Conservation (phyloP, 805 yeast genomes). For the Danielia reshetovae region DNA sequence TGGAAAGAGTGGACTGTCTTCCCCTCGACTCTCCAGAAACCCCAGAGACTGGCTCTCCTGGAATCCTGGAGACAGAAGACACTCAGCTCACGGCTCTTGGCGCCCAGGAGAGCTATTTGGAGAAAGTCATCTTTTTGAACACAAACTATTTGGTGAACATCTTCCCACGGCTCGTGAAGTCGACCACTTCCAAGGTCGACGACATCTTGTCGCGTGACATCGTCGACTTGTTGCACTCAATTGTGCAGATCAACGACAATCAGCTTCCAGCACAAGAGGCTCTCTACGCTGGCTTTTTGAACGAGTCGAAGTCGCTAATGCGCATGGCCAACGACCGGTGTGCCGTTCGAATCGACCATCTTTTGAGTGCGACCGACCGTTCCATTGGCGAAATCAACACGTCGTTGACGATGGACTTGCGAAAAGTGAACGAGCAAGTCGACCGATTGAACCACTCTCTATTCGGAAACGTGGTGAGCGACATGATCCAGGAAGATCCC, state of each 20-base stretch:
- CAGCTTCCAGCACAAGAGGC: conserved; percentile 32
- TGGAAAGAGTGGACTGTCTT: not conserved
- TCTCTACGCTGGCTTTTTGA: conserved; percentile 28
- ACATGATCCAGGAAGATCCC: conserved; percentile 19
- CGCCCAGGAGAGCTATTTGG: conserved; percentile 1
- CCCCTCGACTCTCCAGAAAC: too few species aligned
- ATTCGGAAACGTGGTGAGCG: conserved; percentile 22
- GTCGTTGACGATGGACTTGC: conserved; percentile 57
- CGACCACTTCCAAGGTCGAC: conserved; percentile 4
- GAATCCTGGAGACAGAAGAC: conserved; percentile 2
- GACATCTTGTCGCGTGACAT: conserved; percentile 5
- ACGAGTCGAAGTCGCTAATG: conserved; percentile 32
- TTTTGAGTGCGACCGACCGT: conserved; percentile 61
- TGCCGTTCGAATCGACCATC: conserved; percentile 54
- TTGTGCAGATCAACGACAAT: conserved; percentile 28
- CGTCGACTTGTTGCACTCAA: conserved; percentile 5
- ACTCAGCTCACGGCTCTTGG: conserved; percentile 1
- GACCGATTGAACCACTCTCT: conserved; percentile 39
- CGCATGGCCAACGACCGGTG: conserved; percentile 40
- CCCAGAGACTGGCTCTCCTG: too few species aligned
- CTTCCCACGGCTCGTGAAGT: conserved; percentile 7
- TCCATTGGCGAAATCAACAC: conserved; percentile 73
- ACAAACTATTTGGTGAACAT: conserved; percentile 8
- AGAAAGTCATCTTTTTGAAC: conserved; percentile 2
- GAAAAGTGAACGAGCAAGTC: conserved; percentile 48